These are phyloP conservation scores for Citrus glauca DNA, from an alignment of 345 rosid species.

Conservation along the genomic window DNA sequence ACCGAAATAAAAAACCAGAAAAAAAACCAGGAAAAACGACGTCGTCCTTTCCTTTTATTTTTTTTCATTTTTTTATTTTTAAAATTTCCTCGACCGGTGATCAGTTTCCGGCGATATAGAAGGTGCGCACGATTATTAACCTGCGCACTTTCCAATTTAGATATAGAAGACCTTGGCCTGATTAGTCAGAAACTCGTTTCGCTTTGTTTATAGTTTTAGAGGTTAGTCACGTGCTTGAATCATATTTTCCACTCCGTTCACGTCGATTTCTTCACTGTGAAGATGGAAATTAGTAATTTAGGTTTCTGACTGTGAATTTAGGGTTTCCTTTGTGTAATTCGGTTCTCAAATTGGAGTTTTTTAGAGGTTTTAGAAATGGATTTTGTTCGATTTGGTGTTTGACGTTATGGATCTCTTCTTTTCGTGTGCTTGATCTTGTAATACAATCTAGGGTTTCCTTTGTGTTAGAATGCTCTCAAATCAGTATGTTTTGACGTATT, in stretches of 20 bases:
- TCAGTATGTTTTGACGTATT: not conserved
- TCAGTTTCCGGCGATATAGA: constrained; percentile 47
- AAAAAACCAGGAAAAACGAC: constrained; percentile 14
- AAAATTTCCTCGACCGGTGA: constrained; percentile 27
- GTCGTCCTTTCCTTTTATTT: not conserved
- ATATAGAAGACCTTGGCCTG: constrained; percentile 17
- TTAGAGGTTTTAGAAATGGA: constrained; percentile 32
- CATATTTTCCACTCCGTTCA: constrained; percentile 22
- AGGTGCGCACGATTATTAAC: constrained; percentile 46
- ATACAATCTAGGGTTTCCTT: not conserved
- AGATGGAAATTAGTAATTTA: constrained; percentile 13
- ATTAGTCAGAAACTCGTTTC: constrained; percentile 19
- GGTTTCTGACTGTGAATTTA: constrained; percentile 21
- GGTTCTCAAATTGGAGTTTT: constrained; percentile 29
- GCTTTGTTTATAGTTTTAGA: constrained; percentile 12
- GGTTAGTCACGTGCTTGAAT: constrained; percentile 25
- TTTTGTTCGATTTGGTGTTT: constrained; percentile 26
- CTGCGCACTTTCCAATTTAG: constrained; percentile 34
- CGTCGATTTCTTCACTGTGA: constrained; percentile 19
- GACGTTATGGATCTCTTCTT: constrained; percentile 50
- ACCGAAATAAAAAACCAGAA: not conserved
- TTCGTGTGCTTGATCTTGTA: constrained; percentile 28
- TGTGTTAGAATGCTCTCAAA: not conserved
- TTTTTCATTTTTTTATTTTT: not conserved
- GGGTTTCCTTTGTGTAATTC: constrained; percentile 18